These are phyloP conservation scores for Cordyceps cicadae DNA, from an alignment of 2,329 filamentous ascomycete species.

Conservation along the genomic window DNA sequence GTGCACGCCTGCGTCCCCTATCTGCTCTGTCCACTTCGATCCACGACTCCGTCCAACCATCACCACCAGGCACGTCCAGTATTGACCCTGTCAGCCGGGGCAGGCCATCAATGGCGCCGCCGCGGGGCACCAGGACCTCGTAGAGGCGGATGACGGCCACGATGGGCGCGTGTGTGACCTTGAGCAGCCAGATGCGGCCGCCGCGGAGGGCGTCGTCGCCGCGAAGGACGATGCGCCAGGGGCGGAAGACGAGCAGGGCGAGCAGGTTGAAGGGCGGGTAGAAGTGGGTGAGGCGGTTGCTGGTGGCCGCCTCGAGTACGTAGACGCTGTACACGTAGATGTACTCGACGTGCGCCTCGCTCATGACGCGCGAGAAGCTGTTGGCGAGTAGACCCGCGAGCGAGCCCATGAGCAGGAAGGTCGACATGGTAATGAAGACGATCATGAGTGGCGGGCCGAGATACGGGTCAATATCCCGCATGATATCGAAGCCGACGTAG, in stretches of 20 bases:
- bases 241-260: constrained; percentile 62
- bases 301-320: constrained; percentile 58
- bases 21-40: background rate
- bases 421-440: constrained; percentile 68
- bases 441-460: constrained; percentile 57
- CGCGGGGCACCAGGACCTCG: constrained; percentile 41
- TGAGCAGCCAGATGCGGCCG: constrained; percentile 53
- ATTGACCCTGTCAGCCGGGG: background rate
- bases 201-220: constrained; percentile 55
- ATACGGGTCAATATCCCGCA: constrained; percentile 50
- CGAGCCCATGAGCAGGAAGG: constrained; percentile 70
- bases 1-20: background rate
- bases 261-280: constrained; percentile 68
- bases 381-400: constrained; percentile 72
- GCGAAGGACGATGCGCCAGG: constrained; percentile 59
- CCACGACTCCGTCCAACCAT: background rate
- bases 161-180: constrained; percentile 57
- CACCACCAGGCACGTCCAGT: background rate
- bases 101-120: background rate
- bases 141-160: constrained; percentile 62
- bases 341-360: constrained; percentile 64
- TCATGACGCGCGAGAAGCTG: constrained; percentile 59
- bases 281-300: constrained; percentile 61
- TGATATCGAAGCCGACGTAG: constrained; percentile 64
- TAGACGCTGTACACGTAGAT: constrained; percentile 65